Base-by-base conservation (phyloP, 1,284 basidiomycete genomes). In the Moesziomyces sp. region DNA sequence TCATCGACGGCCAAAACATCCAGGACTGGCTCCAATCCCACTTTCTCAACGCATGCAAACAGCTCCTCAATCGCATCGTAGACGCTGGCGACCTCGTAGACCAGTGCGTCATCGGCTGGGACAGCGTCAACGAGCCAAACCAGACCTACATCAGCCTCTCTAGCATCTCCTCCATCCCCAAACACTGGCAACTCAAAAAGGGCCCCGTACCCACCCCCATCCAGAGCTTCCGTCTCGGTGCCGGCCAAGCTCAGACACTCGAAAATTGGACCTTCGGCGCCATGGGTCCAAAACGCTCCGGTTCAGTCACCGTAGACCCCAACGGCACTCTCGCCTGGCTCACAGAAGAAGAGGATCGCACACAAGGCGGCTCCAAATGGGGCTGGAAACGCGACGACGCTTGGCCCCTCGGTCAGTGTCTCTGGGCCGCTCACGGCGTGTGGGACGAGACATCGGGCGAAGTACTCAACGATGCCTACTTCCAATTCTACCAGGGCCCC, bases 101-200 rank as follows among this genome's bases (percentile, higher is more conserved):
- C 49, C 89, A 90, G 46, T 94, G 93, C 72, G 89, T 99, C 24
- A 90, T 98, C 59, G 96, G 96, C 0, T 98, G 96, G 96, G 96
- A 99, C 83, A 92, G 91, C 77, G 86, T 98, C 85, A 98, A 98
- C 84, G 96, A 99, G 85, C 95, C 96, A 0, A 91, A 90, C 48
- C 93, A 94, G 72, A 96, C 95, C 0, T 87, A 95, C 61, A 88
- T 92, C 49, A 92, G 92, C 1, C 90, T 91, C 83, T 85, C 87
- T 1, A 89, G 95, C 83, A 67, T 86, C 45, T 65, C 69, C 28
- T 47, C 57, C 42, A 77, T 83, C 45, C 82, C 84, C 8, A 79
- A 82, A 47, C 78, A 82, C 38, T 78, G 75, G 62, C 66, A 70
- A 35, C 86, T 98, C n/a, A 84, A 84, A 35, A 94, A 93, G 81